Conservation (phyloP, 495 filamentous ascomycete genomes). For the Podospora conica region DNA sequence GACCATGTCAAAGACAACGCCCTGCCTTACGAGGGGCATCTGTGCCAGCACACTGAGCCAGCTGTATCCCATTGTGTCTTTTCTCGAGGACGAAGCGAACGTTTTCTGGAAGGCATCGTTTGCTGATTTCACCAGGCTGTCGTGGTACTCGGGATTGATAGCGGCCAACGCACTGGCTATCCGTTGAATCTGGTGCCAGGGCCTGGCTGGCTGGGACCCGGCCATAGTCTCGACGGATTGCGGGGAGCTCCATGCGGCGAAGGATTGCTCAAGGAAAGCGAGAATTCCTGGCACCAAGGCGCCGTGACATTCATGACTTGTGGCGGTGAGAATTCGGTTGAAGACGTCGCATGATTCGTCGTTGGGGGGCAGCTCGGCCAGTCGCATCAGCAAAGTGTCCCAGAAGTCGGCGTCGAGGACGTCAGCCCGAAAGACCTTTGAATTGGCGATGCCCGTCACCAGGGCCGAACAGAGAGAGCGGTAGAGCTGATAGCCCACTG, state of each 20-base stretch:
- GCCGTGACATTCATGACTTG: not conserved
- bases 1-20: constrained; percentile 11
- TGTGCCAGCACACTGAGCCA: constrained; percentile 29
- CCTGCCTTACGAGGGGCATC: constrained; percentile 15
- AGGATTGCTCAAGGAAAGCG: constrained; percentile 13
- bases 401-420: constrained; percentile 14
- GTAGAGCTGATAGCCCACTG: not conserved
- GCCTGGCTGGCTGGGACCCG: not conserved
- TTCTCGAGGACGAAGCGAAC: not conserved
- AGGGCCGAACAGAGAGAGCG: constrained; percentile 16
- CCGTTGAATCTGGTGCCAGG: not conserved
- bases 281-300: constrained; percentile 8
- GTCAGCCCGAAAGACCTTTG: constrained; percentile 12
- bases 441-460: constrained; percentile 13
- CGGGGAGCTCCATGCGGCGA: constrained; percentile 8
- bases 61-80: constrained; percentile 14
- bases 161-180: not conserved
- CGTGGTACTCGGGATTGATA: constrained; percentile 4
- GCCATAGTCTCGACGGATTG: not conserved
- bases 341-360: constrained; percentile 18
- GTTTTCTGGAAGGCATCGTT: constrained; percentile 2
- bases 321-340: constrained; percentile 6
- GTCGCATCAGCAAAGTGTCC: constrained; percentile 13
- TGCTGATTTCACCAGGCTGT: constrained; percentile 13
- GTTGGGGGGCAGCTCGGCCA: constrained; percentile 12